phyloP scores from a whole-genome alignment of 768 basidiomycete genomes.

The Boletus fagicola region DNA sequence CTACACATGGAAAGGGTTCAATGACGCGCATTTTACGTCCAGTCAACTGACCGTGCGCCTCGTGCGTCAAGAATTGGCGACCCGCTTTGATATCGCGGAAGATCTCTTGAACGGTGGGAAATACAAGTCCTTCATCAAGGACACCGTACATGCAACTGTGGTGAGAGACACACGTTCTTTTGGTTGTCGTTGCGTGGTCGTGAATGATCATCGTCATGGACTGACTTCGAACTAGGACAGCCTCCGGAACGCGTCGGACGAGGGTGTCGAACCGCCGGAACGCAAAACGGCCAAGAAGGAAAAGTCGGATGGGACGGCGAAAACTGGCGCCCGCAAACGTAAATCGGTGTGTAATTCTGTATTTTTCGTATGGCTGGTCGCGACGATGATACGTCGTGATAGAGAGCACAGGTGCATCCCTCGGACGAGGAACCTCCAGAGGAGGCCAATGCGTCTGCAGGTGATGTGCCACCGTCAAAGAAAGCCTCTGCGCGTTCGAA shows the following conservation, averaged over 20 bases:
- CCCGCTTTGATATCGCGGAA: conserved; percentile 41
- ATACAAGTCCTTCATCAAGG: conserved; percentile 49
- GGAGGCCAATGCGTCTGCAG: conserved; percentile 2
- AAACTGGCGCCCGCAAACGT: conserved; percentile 9
- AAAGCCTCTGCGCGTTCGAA: conserved; percentile 10
- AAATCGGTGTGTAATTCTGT: conserved; percentile 11
- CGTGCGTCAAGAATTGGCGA: conserved; percentile 51
- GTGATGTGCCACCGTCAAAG: conserved; percentile 6
- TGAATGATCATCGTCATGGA: not conserved
- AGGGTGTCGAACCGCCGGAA: not conserved
- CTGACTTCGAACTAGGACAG: conserved; percentile 4
- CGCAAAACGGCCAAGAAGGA: conserved; percentile 8
- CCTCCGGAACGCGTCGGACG: conserved; percentile 11
- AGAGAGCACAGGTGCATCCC: not conserved
- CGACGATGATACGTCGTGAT: not conserved
- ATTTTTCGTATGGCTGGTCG: not conserved
- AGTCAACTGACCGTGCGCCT: conserved; percentile 45
- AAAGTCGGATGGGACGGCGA: conserved; percentile 3
- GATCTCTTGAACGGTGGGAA: conserved; percentile 43
- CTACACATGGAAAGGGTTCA: not conserved
- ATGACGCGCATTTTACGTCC: conserved; percentile 2
- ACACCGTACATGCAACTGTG: conserved; percentile 16
- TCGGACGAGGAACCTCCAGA: not conserved
- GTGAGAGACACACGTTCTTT: not conserved
- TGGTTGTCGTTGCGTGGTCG: not conserved